Percentiles rank a stretch among this genome's conserved stretches.
Evolutionary conservation across 148 eudicot species (phyloP).

Genomic region (Silene uniflora): DNA sequence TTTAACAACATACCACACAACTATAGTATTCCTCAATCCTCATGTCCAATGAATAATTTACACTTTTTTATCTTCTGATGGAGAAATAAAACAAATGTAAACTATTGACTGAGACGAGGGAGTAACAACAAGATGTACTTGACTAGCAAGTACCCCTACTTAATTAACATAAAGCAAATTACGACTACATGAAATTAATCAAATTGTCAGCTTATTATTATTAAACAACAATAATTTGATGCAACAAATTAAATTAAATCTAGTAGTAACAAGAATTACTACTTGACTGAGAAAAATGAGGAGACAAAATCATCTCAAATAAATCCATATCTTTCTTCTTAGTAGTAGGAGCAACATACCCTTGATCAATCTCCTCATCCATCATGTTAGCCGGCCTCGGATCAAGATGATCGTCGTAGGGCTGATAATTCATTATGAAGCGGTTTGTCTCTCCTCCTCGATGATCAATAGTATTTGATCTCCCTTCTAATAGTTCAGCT

Average conservation of each 20-base stretch:
- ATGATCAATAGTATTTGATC: background rate
- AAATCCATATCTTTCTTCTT: conserved; percentile 51
- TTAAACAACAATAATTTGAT: background rate
- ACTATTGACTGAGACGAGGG: too few species aligned
- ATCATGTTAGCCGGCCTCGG: conserved; percentile 1
- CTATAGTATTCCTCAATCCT: too few species aligned
- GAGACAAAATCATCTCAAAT: conserved; percentile 47
- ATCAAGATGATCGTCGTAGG: background rate
- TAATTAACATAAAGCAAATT: background rate
- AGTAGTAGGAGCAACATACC: background rate
- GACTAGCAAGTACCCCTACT: too few species aligned
- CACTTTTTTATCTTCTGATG: too few species aligned
- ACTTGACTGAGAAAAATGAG: conserved; percentile 22
- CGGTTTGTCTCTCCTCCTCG: background rate
- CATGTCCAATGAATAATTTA: too few species aligned
- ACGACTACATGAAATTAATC: background rate
- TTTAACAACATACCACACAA: too few species aligned
- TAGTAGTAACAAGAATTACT: conserved; percentile 2
- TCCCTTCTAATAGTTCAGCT: background rate
- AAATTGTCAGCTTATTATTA: background rate
- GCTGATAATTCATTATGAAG: conserved; percentile 10
- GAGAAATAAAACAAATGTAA: too few species aligned
- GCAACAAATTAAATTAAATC: background rate
- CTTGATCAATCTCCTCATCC: conserved; percentile 7
- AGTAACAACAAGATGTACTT: too few species aligned